Conservation (phyloP, 2,329 filamentous ascomycete genomes). For the Fusarium bactridioides region DNA sequence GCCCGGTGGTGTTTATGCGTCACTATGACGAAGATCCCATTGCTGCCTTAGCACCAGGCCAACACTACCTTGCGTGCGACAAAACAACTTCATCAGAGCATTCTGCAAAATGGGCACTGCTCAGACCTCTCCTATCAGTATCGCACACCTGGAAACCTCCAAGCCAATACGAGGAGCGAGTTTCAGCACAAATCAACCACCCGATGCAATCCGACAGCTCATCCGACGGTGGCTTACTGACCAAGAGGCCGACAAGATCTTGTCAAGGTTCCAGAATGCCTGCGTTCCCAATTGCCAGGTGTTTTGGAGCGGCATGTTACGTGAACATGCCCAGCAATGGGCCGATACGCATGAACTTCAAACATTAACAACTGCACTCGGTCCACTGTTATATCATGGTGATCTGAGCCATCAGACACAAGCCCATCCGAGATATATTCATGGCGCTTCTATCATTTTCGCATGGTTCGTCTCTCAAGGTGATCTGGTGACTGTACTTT, state of each 20-base stretch:
- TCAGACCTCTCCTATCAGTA: fast-evolving
- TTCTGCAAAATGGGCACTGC: background rate
- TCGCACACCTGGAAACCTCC: background rate
- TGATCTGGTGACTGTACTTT: conserved; percentile 21
- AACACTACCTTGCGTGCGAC: fast-evolving
- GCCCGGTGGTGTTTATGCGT: fast-evolving
- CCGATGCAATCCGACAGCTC: background rate
- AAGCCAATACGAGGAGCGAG: background rate
- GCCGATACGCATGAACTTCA: conserved; percentile 15
- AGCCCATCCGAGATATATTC: conserved; percentile 1
- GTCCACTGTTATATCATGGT: conserved; percentile 10
- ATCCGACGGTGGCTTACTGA: background rate
- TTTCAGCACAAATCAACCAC: background rate
- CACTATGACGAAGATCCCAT: background rate
- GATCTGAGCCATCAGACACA: background rate
- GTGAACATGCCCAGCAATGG: conserved; percentile 19
- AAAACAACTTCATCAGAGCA: background rate
- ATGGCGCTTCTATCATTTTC: conserved; percentile 33
- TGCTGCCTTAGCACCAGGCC: fast-evolving
- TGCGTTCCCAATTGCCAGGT: conserved; percentile 13
- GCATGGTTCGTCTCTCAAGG: conserved; percentile 15
- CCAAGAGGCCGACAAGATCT: fast-evolving
- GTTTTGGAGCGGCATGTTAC: conserved; percentile 29
- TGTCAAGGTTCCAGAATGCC: background rate
- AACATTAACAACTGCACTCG: conserved; percentile 29